Percentiles rank a stretch among this genome's conserved stretches.
These are phyloP conservation scores for Phtheirospermum japonicum DNA, from an alignment of 257 asterid genomes.

Conservation along the genomic window DNA sequence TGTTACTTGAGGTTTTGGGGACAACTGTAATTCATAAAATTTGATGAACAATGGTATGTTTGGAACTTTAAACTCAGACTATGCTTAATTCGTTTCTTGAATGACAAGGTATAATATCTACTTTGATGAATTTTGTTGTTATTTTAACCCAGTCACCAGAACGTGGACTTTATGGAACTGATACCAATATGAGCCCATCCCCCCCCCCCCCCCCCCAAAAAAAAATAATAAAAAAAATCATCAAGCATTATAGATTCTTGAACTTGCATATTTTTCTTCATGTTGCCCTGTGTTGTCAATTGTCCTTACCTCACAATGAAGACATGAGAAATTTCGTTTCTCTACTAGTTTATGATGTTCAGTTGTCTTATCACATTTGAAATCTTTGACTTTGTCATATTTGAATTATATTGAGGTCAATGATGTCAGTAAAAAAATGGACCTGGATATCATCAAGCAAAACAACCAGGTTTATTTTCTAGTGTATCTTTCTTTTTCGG, in stretches of 20 bases:
- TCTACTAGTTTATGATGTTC: slow-evolving; percentile 14
- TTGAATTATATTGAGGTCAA: slow-evolving; percentile 81
- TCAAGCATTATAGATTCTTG: background rate
- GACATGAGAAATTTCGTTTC: background rate
- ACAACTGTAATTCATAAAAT: background rate
- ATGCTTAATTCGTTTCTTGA: background rate
- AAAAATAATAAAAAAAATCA: too few relatives aligned
- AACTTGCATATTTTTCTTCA: slow-evolving; percentile 7
- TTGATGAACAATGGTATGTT: slow-evolving; percentile 13
- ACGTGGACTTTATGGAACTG: too few relatives aligned
- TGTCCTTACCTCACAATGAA: too few relatives aligned
- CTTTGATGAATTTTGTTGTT: too few relatives aligned
- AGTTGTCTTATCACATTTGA: slow-evolving; percentile 18
- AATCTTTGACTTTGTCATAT: slow-evolving; percentile 18
- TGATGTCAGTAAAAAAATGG: slow-evolving; percentile 99
- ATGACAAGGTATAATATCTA: background rate
- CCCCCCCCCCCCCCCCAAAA: too few relatives aligned
- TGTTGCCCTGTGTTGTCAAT: too few relatives aligned
- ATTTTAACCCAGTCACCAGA: too few relatives aligned
- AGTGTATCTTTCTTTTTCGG: slow-evolving; percentile 14
- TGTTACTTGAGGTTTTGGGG: background rate
- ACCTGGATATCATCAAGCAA: slow-evolving; percentile 91
- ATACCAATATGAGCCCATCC: background rate
- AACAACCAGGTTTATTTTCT: slow-evolving; percentile 68
- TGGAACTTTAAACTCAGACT: slow-evolving; percentile 10